Evolutionary conservation across 2,329 filamentous ascomycete species (phyloP).

Genomic region (Nothomitra cinnamomea): DNA sequence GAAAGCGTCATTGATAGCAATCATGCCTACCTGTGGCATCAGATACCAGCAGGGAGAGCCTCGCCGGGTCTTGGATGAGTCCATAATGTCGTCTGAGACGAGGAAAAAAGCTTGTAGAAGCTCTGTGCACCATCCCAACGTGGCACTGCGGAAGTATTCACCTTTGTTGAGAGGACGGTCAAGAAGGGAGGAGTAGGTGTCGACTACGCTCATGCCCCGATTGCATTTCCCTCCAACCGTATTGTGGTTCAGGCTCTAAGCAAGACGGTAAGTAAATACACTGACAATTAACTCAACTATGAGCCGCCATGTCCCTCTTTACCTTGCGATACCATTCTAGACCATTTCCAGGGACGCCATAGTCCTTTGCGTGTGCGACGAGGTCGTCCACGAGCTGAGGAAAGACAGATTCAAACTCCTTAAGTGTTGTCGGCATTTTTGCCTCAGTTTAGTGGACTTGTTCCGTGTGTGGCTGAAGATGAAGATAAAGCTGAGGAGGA

Average conservation of each 20-base stretch:
- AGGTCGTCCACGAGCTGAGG: conserved; percentile 72
- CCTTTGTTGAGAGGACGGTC: conserved; percentile 53
- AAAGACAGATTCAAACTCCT: conserved; percentile 83
- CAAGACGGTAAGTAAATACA: conserved; percentile 1
- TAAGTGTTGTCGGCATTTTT: conserved; percentile 55
- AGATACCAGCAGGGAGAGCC: conserved; percentile 96
- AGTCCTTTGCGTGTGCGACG: conserved; percentile 58
- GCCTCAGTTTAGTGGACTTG: neutral
- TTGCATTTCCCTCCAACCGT: conserved; percentile 93
- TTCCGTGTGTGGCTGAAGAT: neutral
- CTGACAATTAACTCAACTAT: neutral
- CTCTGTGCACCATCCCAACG: conserved; percentile 94
- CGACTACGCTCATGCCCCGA: conserved; percentile 92
- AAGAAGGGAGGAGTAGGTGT: conserved; percentile 70
- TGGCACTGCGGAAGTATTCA: conserved; percentile 76
- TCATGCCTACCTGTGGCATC: conserved; percentile 73
- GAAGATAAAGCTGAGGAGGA: neutral
- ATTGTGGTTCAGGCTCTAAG: conserved; percentile 68
- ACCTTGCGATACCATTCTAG: conserved; percentile 79
- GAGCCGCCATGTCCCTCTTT: conserved; percentile 8
- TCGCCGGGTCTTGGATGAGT: conserved; percentile 82
- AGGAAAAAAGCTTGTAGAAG: conserved; percentile 98
- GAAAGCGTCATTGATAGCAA: conserved; percentile 97
- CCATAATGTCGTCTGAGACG: conserved; percentile 98
- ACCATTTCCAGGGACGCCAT: conserved; percentile 68